Conservation (phyloP, 129 eudicot genomes). For the Apium graveolens region DNA sequence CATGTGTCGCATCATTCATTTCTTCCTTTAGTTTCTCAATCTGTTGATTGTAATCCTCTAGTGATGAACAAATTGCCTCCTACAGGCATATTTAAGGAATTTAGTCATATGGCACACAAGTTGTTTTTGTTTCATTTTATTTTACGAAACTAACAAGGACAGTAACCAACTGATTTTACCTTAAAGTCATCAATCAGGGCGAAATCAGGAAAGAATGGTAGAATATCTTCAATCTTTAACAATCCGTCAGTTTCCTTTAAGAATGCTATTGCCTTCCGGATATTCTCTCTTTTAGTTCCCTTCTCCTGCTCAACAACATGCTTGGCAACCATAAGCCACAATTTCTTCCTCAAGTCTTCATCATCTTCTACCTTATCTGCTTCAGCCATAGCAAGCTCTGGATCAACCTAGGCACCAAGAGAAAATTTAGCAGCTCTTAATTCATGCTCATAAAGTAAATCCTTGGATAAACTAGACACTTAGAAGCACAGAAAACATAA, state of each 20-base stretch:
- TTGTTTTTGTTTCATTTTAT: neutral
- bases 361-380: conserved; percentile 98
- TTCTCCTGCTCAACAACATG: conserved; percentile 92
- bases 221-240: conserved; percentile 87
- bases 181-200: conserved; percentile 87
- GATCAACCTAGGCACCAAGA: conserved; percentile 61
- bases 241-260: conserved; percentile 94
- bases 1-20: conserved; percentile 97
- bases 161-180: conserved; percentile 26
- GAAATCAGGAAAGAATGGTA: conserved; percentile 94
- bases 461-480: neutral
- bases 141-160: neutral
- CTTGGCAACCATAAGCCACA: conserved; percentile 99
- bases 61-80: conserved; percentile 95
- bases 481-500: neutral
- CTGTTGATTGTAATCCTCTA: conserved; percentile 94
- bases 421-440: neutral
- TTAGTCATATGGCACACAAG: neutral
- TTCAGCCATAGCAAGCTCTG: conserved; percentile 98
- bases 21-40: conserved; percentile 88
- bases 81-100: conserved; percentile 21
- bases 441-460: neutral
- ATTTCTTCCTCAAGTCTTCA: conserved; percentile 87
- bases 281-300: conserved; percentile 94
- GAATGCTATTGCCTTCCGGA: conserved; percentile 92